A percentile compares a stretch with the other conserved stretches of the same genome.
phyloP scores from a whole-genome alignment of 164 flowering plant genomes.

The Stephania cephalantha region DNA sequence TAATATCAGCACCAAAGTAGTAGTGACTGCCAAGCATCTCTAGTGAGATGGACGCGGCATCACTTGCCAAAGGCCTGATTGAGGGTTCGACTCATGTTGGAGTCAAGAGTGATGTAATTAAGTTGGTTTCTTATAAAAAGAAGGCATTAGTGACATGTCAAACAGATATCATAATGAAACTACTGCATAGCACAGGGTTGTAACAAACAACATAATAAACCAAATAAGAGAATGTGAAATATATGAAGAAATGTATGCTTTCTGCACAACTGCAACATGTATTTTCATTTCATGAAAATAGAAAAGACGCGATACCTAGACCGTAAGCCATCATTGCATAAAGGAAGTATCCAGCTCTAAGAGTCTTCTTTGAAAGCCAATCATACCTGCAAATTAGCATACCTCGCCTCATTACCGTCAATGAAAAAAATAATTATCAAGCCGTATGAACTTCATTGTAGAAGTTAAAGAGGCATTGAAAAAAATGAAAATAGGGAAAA shows the following conservation, averaged over 20 bases:
- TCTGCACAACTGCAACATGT: neutral
- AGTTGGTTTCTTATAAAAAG: no score
- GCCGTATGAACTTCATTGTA: no score
- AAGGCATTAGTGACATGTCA: no score
- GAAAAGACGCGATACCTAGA: slow-evolving; percentile 42
- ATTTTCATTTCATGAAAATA: neutral
- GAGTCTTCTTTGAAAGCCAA: slow-evolving; percentile 78
- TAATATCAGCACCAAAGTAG: neutral
- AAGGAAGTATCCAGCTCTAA: slow-evolving; percentile 77
- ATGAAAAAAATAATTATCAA: no score
- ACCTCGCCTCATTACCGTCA: neutral
- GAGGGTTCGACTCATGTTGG: no score
- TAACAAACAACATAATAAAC: neutral
- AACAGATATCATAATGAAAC: neutral
- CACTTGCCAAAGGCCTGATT: no score
- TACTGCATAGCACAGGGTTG: neutral
- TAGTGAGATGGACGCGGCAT: no score
- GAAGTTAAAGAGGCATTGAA: no score
- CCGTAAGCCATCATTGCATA: slow-evolving; percentile 97
- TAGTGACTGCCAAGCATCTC: no score
- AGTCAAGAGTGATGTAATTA: no score
- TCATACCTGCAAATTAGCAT: slow-evolving; percentile 57
- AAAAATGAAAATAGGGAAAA: no score
- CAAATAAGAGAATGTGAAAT: neutral
- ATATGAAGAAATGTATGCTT: no score